Conservation (phyloP, 148 eudicot species). For the Chenopodium berlandieri region DNA sequence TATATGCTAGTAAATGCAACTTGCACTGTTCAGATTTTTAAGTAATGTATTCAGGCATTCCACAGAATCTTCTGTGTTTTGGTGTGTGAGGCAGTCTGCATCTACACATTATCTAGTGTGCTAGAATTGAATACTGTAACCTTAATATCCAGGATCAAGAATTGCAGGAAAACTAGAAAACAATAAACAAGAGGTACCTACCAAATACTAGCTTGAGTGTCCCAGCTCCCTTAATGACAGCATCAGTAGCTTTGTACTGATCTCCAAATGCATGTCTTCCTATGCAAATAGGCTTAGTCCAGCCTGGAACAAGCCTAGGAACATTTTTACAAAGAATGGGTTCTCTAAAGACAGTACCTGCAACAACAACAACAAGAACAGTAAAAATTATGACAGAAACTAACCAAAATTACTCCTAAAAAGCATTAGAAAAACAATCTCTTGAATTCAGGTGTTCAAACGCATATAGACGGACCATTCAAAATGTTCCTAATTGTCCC, state of each 20-base stretch:
- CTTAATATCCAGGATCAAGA: neutral
- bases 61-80: neutral
- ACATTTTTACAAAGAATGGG: slow-evolving; percentile 90
- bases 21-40: neutral
- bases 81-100: neutral
- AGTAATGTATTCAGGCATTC: neutral
- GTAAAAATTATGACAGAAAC: slow-evolving; percentile 4
- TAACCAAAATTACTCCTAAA: slow-evolving; percentile 1
- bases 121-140: neutral
- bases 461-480: slow-evolving; percentile 54
- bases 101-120: neutral
- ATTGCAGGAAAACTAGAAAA: slow-evolving; percentile 20
- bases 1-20: neutral
- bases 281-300: slow-evolving; percentile 93
- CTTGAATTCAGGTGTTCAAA: neutral
- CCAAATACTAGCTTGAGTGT: slow-evolving; percentile 91
- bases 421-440: slow-evolving; percentile 2
- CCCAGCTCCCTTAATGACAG: slow-evolving; percentile 86
- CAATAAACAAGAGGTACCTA: slow-evolving; percentile 19
- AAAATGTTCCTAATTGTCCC: slow-evolving; percentile 91
- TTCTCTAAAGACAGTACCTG: slow-evolving; percentile 95
- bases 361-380: slow-evolving; percentile 22
- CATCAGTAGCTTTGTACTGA: slow-evolving; percentile 86
- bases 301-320: slow-evolving; percentile 83
- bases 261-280: slow-evolving; percentile 99